Conservation (phyloP, 768 basidiomycete genomes). For the Pleurotus tuoliensis region DNA sequence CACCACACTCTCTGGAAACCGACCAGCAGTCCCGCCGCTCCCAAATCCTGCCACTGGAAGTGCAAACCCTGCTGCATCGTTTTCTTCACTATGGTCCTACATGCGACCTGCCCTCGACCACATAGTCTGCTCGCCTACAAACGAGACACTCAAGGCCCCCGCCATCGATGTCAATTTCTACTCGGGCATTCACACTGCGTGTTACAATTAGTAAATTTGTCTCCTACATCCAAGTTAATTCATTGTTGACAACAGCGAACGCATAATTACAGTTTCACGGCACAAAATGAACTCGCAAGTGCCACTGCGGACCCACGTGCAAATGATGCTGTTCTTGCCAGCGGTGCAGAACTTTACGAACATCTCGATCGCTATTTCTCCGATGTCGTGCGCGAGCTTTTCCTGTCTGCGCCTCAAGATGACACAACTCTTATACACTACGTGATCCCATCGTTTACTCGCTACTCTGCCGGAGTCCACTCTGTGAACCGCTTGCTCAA, state of each 20-base stretch:
- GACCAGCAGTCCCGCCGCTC: conserved; percentile 26
- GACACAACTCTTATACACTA: conserved; percentile 65
- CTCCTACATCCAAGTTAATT: conserved; percentile 10
- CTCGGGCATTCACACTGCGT: conserved; percentile 77
- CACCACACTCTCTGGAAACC: conserved; percentile 4
- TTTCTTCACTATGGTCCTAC: conserved; percentile 72
- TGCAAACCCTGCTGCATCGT: conserved; percentile 70
- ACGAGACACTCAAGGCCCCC: conserved; percentile 58
- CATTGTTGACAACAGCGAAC: conserved; percentile 8
- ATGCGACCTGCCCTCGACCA: conserved; percentile 73
- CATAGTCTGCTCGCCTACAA: conserved; percentile 67
- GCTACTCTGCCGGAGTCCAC: conserved; percentile 63
- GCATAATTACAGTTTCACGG: conserved; percentile 38
- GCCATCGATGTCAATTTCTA: conserved; percentile 70
- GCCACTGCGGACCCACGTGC: conserved; percentile 24
- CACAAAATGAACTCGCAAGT: conserved; percentile 48
- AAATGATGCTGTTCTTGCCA: conserved; percentile 27
- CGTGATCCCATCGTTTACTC: conserved; percentile 67
- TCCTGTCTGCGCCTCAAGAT: conserved; percentile 62
- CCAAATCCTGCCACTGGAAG: conserved; percentile 58
- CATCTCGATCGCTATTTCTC: conserved; percentile 71
- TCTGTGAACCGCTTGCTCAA: conserved; percentile 71
- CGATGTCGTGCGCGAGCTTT: conserved; percentile 55
- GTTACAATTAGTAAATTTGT: conserved; percentile 68
- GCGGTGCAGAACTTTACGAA: conserved; percentile 68